Percentiles rank a stretch among this genome's conserved stretches.
These are phyloP conservation scores for Saccharomyces pastorianus DNA, from an alignment of 1,139 yeast genomes.

Conservation along the genomic window DNA sequence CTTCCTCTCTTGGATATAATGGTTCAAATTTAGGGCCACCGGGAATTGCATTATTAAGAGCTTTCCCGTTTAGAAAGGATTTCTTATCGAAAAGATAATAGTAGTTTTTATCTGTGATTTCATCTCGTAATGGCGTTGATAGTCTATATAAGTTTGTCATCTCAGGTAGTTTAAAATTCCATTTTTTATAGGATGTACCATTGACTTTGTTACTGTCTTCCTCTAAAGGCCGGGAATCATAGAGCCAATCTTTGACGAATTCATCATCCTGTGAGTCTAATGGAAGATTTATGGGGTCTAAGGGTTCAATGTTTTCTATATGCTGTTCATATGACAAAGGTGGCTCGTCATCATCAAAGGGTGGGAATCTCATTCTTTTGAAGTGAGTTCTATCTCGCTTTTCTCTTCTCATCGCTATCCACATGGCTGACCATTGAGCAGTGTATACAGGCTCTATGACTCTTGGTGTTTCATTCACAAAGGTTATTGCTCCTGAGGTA, in stretches of 20 bases:
- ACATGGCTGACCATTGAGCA: constrained; percentile 93
- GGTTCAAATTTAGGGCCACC: constrained; percentile 98
- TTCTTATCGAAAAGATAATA: constrained; percentile 66
- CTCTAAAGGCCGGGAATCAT: constrained; percentile 65
- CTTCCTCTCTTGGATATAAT: constrained; percentile 57
- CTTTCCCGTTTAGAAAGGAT: constrained; percentile 83
- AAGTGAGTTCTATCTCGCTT: constrained; percentile 86
- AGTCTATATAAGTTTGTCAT: constrained; percentile 61
- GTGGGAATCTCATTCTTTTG: constrained; percentile 87
- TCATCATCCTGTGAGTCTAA: constrained; percentile 56
- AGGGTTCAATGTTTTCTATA: constrained; percentile 62
- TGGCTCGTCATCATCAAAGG: constrained; percentile 96
- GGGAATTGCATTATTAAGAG: constrained; percentile 76
- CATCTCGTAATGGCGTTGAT: constrained; percentile 61
- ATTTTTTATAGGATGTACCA: constrained; percentile 63
- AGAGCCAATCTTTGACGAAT: constrained; percentile 65
- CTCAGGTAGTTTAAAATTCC: constrained; percentile 57
- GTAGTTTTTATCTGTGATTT: constrained; percentile 46
- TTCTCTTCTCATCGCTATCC: constrained; percentile 91
- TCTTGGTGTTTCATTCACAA: constrained; percentile 85
- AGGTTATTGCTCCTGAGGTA: constrained; percentile 87
- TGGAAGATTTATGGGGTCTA: constrained; percentile 60
- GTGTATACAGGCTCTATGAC: constrained; percentile 86
- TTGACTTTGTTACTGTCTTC: constrained; percentile 51
- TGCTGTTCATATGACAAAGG: constrained; percentile 78